phyloP scores from a whole-genome alignment of 441 rosid species.

The Syzygium syzygioides region DNA sequence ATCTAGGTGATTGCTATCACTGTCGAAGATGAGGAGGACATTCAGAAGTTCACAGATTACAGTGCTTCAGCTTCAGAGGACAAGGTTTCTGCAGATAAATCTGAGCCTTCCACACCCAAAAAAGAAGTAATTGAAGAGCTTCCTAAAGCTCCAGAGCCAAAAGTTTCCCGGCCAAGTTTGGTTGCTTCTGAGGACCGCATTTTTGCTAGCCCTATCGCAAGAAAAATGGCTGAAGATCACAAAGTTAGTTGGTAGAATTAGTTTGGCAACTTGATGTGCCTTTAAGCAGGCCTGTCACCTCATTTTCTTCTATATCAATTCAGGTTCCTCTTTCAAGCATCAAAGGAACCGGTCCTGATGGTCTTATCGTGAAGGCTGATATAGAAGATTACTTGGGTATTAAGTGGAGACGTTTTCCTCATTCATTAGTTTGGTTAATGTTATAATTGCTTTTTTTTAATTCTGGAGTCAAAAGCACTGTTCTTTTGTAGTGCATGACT shows the following conservation, averaged over 20 bases:
- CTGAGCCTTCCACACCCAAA: conserved; percentile 51
- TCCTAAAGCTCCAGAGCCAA: conserved; percentile 51
- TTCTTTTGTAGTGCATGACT: neutral
- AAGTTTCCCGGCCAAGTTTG: conserved; percentile 40
- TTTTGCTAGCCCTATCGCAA: conserved; percentile 88
- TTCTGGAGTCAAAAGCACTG: neutral
- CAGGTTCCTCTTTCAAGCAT: conserved; percentile 81
- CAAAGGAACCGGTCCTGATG: conserved; percentile 92
- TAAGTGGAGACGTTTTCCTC: neutral
- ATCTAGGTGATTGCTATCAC: conserved; percentile 76
- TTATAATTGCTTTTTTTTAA: neutral
- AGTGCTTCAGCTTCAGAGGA: conserved; percentile 46
- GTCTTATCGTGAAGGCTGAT: conserved; percentile 83
- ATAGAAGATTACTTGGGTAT: conserved; percentile 88
- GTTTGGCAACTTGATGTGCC: neutral
- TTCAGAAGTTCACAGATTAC: conserved; percentile 82
- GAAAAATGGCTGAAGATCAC: conserved; percentile 82
- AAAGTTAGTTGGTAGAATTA: conserved; percentile 34
- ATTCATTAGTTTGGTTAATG: neutral
- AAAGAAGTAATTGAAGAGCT: conserved; percentile 55
- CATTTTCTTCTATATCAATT: conserved; percentile 2
- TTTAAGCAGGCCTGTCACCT: neutral
- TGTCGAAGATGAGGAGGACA: conserved; percentile 85
- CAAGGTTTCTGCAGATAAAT: conserved; percentile 33
- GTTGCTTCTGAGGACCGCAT: conserved; percentile 55